Conservation (phyloP, 225 moss, liverwort and hornwort genomes). For the Physcomitrium patens region DNA sequence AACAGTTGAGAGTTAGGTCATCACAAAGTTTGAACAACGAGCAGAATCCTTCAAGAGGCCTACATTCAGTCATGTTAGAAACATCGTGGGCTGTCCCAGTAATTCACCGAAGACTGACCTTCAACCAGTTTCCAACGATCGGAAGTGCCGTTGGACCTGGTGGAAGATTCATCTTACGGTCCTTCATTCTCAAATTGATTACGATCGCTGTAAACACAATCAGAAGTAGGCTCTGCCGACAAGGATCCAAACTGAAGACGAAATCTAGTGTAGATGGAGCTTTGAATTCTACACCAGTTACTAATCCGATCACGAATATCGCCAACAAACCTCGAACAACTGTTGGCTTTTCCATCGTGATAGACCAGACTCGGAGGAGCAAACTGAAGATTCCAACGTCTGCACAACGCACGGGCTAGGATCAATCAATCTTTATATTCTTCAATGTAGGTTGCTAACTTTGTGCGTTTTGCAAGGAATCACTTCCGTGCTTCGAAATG, state of each 20-base stretch:
- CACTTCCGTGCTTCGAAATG: too few species aligned
- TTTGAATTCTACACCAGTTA: constrained; percentile 19
- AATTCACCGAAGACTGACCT: constrained; percentile 23
- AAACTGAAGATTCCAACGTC: constrained; percentile 32
- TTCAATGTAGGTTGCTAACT: too few species aligned
- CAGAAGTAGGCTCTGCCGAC: constrained; percentile 15
- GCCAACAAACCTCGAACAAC: constrained; percentile 23
- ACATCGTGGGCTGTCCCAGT: background rate
- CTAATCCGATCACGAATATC: constrained; percentile 13
- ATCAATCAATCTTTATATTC: background rate
- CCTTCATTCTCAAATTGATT: constrained; percentile 26
- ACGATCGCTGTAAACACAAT: constrained; percentile 16
- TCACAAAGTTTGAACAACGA: background rate
- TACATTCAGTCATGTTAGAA: background rate
- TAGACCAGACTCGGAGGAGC: constrained; percentile 35
- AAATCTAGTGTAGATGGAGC: background rate
- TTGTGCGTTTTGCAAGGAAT: too few species aligned
- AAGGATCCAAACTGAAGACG: background rate
- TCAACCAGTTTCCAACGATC: constrained; percentile 44
- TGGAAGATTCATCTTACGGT: background rate
- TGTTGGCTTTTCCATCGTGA: constrained; percentile 26
- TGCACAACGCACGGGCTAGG: constrained; percentile 29
- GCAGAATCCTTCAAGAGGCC: background rate
- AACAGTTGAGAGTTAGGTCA: background rate
- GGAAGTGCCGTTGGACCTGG: constrained; percentile 17